phyloP scores from a whole-genome alignment of 768 basidiomycete species.

The Nidula microcarpa region DNA sequence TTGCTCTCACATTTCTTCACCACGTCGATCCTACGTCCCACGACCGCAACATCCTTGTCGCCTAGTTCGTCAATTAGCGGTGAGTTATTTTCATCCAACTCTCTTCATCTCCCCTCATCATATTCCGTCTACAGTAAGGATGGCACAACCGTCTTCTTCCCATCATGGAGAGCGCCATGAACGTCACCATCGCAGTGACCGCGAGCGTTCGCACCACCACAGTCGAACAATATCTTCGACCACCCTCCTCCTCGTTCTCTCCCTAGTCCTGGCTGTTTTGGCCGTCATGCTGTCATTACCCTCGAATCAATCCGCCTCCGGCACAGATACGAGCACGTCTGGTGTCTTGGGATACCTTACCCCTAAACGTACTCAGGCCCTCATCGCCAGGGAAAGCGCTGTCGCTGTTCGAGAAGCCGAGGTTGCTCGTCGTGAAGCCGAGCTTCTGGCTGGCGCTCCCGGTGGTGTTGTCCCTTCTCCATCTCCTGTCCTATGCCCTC shows the following conservation, averaged over 20 bases:
- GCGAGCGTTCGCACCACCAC: constrained; percentile 68
- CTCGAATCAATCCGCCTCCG: constrained; percentile 38
- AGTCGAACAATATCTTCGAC: constrained; percentile 88
- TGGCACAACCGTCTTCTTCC: constrained; percentile 86
- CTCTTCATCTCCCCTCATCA: constrained; percentile 2
- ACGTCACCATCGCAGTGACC: constrained; percentile 48
- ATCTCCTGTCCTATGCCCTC: constrained; percentile 51
- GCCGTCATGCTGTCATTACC: constrained; percentile 89
- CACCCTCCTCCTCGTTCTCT: constrained; percentile 81
- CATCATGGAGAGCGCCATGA: constrained; percentile 65
- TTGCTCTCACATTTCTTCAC: constrained; percentile 35
- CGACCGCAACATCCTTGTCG: constrained; percentile 73
- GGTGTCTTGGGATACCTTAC: constrained; percentile 74
- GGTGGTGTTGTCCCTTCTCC: constrained; percentile 69
- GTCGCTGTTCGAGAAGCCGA: constrained; percentile 85
- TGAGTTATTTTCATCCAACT: constrained; percentile 17
- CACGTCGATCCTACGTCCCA: constrained; percentile 64
- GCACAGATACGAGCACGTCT: constrained; percentile 35
- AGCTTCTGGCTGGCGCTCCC: constrained; percentile 77
- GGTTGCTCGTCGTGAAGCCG: constrained; percentile 86
- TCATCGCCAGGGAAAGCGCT: constrained; percentile 74
- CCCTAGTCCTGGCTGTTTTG: constrained; percentile 82
- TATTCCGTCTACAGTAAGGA: constrained; percentile 55
- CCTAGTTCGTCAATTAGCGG: constrained; percentile 57
- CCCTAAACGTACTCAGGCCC: constrained; percentile 78